Conservation (phyloP, 2,329 filamentous ascomycete genomes). For the Phoma herbarum region DNA sequence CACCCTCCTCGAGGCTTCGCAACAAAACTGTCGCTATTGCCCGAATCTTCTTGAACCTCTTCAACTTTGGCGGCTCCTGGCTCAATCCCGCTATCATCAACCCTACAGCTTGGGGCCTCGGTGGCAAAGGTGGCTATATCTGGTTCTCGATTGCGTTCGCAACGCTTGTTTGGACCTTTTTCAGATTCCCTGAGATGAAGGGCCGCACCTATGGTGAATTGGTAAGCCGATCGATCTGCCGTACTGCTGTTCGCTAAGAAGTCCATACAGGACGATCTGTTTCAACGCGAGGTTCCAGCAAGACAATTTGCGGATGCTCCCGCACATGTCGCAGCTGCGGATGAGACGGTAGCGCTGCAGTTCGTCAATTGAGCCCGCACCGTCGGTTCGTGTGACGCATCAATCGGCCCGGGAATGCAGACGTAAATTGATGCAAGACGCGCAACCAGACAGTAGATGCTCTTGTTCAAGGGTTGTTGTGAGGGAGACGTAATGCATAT, state of each 20-base stretch:
- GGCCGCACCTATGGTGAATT: slow-evolving; percentile 80
- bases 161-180: slow-evolving; percentile 80
- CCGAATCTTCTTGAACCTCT: slow-evolving; percentile 73
- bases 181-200: slow-evolving; percentile 77
- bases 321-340: slow-evolving; percentile 15
- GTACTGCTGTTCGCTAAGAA: neutral
- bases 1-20: slow-evolving; percentile 80
- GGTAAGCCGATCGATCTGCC: neutral
- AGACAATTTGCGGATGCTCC: slow-evolving; percentile 10
- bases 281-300: slow-evolving; percentile 12
- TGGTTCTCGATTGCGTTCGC: slow-evolving; percentile 79
- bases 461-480: neutral
- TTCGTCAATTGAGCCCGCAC: neutral
- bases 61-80: slow-evolving; percentile 15
- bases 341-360: neutral
- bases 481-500: neutral
- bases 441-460: neutral
- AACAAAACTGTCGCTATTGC: slow-evolving; percentile 82
- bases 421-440: neutral
- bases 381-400: neutral
- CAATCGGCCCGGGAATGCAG: neutral
- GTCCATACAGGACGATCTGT: slow-evolving; percentile 5
- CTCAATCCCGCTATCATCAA: slow-evolving; percentile 67
- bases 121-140: slow-evolving; percentile 78
- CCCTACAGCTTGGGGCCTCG: slow-evolving; percentile 77